Base-by-base conservation (phyloP, 331 rosid genomes). In the Cucumis variabilis region DNA sequence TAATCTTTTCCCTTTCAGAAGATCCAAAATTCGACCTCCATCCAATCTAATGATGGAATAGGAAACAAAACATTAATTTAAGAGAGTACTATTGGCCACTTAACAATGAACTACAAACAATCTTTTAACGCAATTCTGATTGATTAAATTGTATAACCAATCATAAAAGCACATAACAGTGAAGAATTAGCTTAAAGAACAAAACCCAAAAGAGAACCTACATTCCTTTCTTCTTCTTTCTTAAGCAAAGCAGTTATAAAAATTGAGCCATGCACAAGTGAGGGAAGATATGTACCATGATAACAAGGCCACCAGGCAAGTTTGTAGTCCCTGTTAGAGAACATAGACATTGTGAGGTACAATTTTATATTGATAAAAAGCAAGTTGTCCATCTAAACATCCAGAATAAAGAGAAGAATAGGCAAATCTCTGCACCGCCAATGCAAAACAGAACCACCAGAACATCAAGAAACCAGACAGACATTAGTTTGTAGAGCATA, bases 401-500 rank as follows among this genome's bases (percentile, higher is more conserved):
- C 68, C 65, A 78, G 82, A 55, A 80, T 89, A 82, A 69, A 50
- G 89, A 20, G 68, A 88, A 85, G 77, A 79, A 65, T 60, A 62
- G 87, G 76, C 97, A 68, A 89, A 94, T 99, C 99, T 97, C 99
- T 74, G 92, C 91, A 67, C 99, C 99, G 1, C 99, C 99, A 79
- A 97, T 93, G 94, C 96, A 93, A 88, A 97, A 97, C 50, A 97
- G 93, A 90, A 94, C 95, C 97, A 96, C 99, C 88, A 97, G 91
- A 89, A 97, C 89, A 93, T 97, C 99, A 70, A 97, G 87, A 86
- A 97, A 97, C 98, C 96, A 92, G 87, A 71, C 89, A 27, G 99
- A 94, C 99, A 97, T 97, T 28, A 97, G 95, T 87, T 94, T 94
- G 93, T 97, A 97, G 67, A 97, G 92, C 98, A 97, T 94, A 86